Evolutionary conservation across 257 asterid species (phyloP), one percentile per base, ranked within the genome.

Genomic region (Avicennia marina): DNA sequence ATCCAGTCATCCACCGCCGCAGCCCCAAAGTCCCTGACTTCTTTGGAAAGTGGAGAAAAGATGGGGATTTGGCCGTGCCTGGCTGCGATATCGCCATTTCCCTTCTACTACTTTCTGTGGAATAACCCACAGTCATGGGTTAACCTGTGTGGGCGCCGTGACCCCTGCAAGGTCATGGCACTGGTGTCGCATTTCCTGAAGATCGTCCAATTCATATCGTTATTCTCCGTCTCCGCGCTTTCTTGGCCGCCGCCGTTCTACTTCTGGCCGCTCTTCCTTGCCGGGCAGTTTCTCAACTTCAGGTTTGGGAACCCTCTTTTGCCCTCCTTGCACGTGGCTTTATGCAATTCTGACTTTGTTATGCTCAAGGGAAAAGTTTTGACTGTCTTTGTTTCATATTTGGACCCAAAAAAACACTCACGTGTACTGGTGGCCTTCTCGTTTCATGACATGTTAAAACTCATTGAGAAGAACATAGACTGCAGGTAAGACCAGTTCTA

Each of bases 211-310:
- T 72, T 89, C 63, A 5, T 72, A 4, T 78, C 96, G 47, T 75
- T 93, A 2, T 67, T 69, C 7, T 75, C 89, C 2, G 98, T 93
- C 17, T 81, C 95, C 55, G 63, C 80, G 13, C 65, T 89, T 42
- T 79, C 82, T n/a, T 89, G 97, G 95, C 97, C 98, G 45, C 98
- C 95, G 44, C 95, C 97, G 0, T 24, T 83, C 71, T 88, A 76
- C 77, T 88, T 88, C 72, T 91, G 94, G 93, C 88, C 84, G 15
- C 90, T 88, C 60, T 81, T 91, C 64, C 1, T 81, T 13, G 73
- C 73, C 42, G 97, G 98, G 21, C 95, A 93, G 78, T 88, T 89
- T 64, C 90, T 93, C 45, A 93, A 93, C 68, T 75, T 85, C 85
- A 93, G 98, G 98, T 91, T 33, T 10, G 50, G 6, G 36, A 21